Conservation (phyloP, 2,329 filamentous ascomycete genomes). For the Beauveria sp. region DNA sequence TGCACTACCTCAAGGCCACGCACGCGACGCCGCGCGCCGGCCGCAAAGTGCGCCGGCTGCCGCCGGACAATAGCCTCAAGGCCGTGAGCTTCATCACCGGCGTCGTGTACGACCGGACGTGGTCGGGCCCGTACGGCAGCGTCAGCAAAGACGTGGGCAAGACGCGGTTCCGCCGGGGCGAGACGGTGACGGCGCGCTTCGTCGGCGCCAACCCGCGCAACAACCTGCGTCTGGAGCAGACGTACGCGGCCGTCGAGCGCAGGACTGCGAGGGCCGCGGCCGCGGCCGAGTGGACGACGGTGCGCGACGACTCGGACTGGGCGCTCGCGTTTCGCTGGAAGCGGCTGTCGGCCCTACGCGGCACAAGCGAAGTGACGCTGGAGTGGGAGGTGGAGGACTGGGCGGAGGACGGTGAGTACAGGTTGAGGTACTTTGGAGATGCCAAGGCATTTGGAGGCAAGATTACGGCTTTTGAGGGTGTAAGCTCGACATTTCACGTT, state of each 20-base stretch:
- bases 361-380: conserved; percentile 67
- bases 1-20: conserved; percentile 55
- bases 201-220: conserved; percentile 85
- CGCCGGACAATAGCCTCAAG: conserved; percentile 69
- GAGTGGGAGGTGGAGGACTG: conserved; percentile 69
- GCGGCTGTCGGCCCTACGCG: conserved; percentile 60
- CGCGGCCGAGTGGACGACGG: conserved; percentile 47
- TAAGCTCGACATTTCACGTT: conserved; percentile 44
- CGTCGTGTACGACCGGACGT: conserved; percentile 64
- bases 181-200: conserved; percentile 59
- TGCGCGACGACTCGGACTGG: conserved; percentile 79
- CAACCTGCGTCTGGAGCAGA: conserved; percentile 68
- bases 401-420: conserved; percentile 56
- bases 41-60: conserved; percentile 44
- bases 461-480: conserved; percentile 62
- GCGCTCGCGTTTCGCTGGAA: conserved; percentile 72
- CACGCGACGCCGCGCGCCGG: conserved; percentile 22
- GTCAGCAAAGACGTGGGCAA: conserved; percentile 46
- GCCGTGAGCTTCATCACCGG: conserved; percentile 72
- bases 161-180: conserved; percentile 45
- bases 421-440: conserved; percentile 76
- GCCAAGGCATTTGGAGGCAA: conserved; percentile 56
- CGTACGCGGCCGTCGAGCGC: conserved; percentile 67
- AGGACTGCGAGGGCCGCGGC: conserved; percentile 9
- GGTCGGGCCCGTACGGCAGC: conserved; percentile 61